Evolutionary conservation across 192 early-diverging fungal species (phyloP).

Genomic region (Pecoramyces ruminantium): DNA sequence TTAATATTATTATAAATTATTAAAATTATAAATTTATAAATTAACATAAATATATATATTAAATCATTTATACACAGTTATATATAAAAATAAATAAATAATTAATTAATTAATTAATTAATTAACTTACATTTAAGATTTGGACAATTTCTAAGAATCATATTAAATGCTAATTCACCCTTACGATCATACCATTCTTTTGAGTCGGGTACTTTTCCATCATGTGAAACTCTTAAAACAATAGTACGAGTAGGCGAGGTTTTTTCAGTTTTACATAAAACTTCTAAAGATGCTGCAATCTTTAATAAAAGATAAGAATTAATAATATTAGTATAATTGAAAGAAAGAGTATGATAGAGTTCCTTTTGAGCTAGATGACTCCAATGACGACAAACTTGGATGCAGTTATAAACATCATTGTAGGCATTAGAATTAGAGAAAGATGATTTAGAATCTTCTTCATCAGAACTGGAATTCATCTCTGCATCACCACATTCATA

Average conservation of each 20-base stretch:
- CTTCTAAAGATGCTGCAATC: neutral
- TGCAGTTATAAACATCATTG: neutral
- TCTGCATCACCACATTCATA: too few relatives aligned
- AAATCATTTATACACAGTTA: too few relatives aligned
- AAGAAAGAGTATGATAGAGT: neutral
- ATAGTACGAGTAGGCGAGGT: neutral
- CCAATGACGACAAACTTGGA: neutral
- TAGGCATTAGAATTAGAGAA: neutral
- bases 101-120: too few relatives aligned
- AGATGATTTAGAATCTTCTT: neutral
- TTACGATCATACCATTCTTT: neutral
- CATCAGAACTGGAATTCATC: neutral
- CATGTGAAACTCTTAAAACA: neutral
- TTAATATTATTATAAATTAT: too few relatives aligned
- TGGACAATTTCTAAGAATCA: neutral
- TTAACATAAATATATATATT: too few relatives aligned
- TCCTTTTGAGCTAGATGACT: neutral
- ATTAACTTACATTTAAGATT: neutral
- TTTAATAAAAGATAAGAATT: neutral
- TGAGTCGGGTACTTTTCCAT: neutral
- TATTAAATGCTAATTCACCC: neutral
- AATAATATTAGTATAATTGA: neutral
- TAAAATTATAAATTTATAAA: too few relatives aligned
- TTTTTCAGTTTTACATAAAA: neutral
- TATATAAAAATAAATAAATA: neutral